Evolutionary conservation across 2,329 filamentous ascomycete genomes (phyloP), one percentile per base, ranked within the genome.

Genomic region (Emergomyces pasteurianus): DNA sequence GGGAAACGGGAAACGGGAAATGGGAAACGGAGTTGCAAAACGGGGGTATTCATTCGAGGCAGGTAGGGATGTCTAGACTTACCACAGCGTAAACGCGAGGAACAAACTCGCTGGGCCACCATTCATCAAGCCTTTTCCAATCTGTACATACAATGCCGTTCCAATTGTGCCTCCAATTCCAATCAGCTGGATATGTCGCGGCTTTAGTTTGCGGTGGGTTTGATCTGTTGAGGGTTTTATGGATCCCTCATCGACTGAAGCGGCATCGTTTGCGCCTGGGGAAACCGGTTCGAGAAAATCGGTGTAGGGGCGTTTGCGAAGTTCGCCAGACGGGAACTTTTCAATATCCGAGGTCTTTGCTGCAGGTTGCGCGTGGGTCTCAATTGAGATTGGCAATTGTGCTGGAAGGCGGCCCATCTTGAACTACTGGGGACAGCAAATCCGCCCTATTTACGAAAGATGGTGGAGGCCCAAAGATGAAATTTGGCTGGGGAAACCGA

Each of bases 141-240:
- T 76, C 60, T 76, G 72, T 28, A 77, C 75, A 62, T 73, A 77
- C 40, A 78, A 64, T 0, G 72, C 74, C n/a, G 73, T 76, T 23
- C 76, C 74, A 65, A 78, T 77, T 38, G 74, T 75, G 14, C 76
- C 76, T 28, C 77, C 77, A 60, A 79, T 78, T 47, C 75, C 77
- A 60, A 79, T 79, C 61, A 79, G 65, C 63, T 78, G 75, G 47
- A 79, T 74, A 67, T 79, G 77, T 62, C 76, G 68, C 16, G 75
- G 72, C 62, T 77, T 78, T 23, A 78, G 67, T 61, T 72, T 75
- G 59, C 76, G 73, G 40, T 73, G 73, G 1, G 75, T 77, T 56
- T 70, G 65, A 52, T 74, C 72, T 36, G 65, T 65, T 23, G 61
- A 62, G 1, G 67, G 64, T 56, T 69, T 67, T 36, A 67, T 67